A percentile compares a stretch with the other conserved stretches of the same genome.
These are phyloP conservation scores for Paracorniculantispora psalliotae DNA, from an alignment of 2,329 filamentous ascomycete genomes.

Conservation along the genomic window DNA sequence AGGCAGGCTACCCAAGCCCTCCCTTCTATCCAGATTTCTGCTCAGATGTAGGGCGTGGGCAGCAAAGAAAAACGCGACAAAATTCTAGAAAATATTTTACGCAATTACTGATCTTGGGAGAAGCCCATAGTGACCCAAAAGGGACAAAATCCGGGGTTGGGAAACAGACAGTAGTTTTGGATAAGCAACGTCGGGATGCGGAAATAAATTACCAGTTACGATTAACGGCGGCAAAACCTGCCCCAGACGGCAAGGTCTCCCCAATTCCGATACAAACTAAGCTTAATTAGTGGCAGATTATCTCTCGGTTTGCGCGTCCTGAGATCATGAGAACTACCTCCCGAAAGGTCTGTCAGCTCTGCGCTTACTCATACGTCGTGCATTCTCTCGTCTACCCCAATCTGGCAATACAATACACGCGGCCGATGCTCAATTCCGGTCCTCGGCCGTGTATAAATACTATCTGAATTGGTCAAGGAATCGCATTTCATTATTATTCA, in stretches of 20 bases:
- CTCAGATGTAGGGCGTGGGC: too few relatives aligned
- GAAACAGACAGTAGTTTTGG: neutral
- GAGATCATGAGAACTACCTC: neutral
- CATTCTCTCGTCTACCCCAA: neutral
- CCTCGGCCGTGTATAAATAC: neutral
- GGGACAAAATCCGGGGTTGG: neutral
- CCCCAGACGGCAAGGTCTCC: neutral
- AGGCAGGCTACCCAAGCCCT: too few relatives aligned
- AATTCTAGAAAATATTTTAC: too few relatives aligned
- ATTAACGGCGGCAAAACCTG: neutral
- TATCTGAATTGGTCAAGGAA: neutral
- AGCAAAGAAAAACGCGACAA: too few relatives aligned
- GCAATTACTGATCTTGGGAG: neutral
- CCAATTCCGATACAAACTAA: constrained; percentile 4
- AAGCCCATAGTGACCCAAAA: too few relatives aligned
- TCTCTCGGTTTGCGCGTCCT: neutral
- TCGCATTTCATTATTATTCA: neutral
- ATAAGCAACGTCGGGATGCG: neutral
- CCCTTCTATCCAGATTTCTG: too few relatives aligned
- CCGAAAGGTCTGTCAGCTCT: neutral
- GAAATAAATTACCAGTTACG: neutral
- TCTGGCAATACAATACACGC: neutral
- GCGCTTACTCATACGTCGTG: constrained; percentile 3
- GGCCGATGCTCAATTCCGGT: neutral
- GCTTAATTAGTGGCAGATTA: neutral